Evolutionary conservation across 768 basidiomycete species (phyloP).

Genomic region (Amanita pallidorosea): DNA sequence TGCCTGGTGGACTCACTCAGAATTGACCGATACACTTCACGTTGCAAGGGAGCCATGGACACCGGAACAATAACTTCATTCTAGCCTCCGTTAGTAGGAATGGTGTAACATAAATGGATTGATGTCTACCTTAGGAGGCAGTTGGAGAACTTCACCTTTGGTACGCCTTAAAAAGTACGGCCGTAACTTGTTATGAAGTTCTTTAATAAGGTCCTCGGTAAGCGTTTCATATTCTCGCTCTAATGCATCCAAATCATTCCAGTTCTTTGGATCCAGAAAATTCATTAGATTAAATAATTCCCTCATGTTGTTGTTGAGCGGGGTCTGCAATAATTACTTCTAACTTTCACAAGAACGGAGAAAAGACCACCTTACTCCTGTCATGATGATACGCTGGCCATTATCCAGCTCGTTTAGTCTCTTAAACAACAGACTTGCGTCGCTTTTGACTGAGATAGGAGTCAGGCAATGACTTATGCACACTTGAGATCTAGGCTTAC

Average conservation of each 20-base stretch:
- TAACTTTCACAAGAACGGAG: conserved; percentile 5
- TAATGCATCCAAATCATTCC: conserved; percentile 66
- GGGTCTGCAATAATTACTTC: conserved; percentile 42
- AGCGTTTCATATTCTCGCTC: conserved; percentile 70
- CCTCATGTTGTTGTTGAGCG: conserved; percentile 92
- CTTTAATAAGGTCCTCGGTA: conserved; percentile 68
- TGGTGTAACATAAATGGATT: neutral
- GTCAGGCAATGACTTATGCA: neutral
- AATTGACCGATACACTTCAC: conserved; percentile 80
- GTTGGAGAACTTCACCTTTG: conserved; percentile 85
- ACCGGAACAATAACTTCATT: conserved; percentile 90
- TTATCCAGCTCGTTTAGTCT: conserved; percentile 72
- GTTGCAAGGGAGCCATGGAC: conserved; percentile 79
- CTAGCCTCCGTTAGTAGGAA: conserved; percentile 23
- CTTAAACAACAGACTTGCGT: conserved; percentile 68
- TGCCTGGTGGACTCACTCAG: conserved; percentile 35
- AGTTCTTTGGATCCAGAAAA: conserved; percentile 74
- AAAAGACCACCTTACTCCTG: conserved; percentile 45
- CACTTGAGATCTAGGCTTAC: conserved; percentile 34
- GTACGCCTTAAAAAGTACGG: conserved; percentile 92
- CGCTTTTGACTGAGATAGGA: conserved; percentile 61
- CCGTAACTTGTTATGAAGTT: conserved; percentile 66
- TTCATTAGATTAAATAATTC: conserved; percentile 97
- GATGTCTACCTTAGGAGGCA: conserved; percentile 73
- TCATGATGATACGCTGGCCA: conserved; percentile 80